Evolutionary conservation across 2,329 filamentous ascomycete species (phyloP), one percentile per base, ranked within the genome.

Genomic region (Xylaria digitata): DNA sequence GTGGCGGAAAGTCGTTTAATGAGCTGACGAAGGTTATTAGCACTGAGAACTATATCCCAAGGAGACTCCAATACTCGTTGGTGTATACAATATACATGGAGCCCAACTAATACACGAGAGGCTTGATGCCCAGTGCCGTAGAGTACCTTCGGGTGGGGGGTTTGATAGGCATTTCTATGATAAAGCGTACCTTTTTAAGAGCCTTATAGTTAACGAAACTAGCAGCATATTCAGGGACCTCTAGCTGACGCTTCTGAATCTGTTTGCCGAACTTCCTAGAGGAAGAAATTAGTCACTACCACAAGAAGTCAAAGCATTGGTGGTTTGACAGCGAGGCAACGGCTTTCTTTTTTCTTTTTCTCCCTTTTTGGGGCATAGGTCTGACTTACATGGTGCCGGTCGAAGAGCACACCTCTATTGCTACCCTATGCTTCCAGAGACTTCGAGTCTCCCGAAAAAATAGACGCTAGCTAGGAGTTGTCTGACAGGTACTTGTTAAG

Each of bases 161-260:
- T 23, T 26, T 50, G 4, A 32, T 54, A 40, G 15, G 26, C 21
- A 13, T 30, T 55, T 56, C 11, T 48, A 11, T 40, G 32, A 53
- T 7, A 21, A 57, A 55, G 78, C 82, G 70, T 78, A 97, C 96
- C 93, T 98, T 98, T 82, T 99, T 99, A 74, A 99, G 86, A 67
- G 94, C 94, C 84, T 99, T 99, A 85, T 99, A 99, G 82, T 99
- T 97, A 75, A 98, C 94, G 79, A 99, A 99, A 82, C 94, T 97
- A 71, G 95, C 94, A 69, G 96, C 95, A 90, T 99, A 99, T 87
- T 99, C 96, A 67, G 96, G 96, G 67, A 99, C 94, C 80, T 99
- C 96, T 77, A 99, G 92, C 87, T 99, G 96, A 79, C 94, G 91
- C 85, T 97, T 97, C 85, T 98, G 96, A 74, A 99, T 97, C 80